Evolutionary conservation across 2,329 filamentous ascomycete species (phyloP), one percentile per base, ranked within the genome.

Genomic region (Talaromyces funiculosus): DNA sequence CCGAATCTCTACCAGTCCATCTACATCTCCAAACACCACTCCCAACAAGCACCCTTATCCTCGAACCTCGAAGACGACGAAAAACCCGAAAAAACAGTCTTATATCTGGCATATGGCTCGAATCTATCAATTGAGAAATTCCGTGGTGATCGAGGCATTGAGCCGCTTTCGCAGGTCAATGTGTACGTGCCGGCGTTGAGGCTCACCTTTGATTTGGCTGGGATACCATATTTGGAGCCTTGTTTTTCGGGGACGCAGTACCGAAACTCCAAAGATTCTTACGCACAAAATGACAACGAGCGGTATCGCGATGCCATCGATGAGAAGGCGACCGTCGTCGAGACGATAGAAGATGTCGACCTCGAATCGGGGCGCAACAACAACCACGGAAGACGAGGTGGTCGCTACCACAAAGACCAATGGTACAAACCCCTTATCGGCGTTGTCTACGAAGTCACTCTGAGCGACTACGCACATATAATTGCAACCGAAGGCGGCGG

Each of bases 361-460:
- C 57, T 53, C 24, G 57, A 59, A 53, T 51, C 59, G 1, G 42
- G 31, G 1, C 24, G 14, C 8, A 6, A 31, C 14, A 29, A 16
- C 4, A 33, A 47, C 1, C 35, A 60, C 16, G 9, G 12, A 45
- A n/a, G n/a, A n/a, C n/a, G n/a, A n/a, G 3, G 12, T 20, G 40
- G 10, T 2, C 51, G 62, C 33, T 82, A 82, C 65, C 78, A 82
- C 67, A 83, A 84, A 67, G 78, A 83, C 57, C 78, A 77, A 58
- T 96, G 91, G 92, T 79, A 86, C 64, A 92, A 92, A 69, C 90
- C 90, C 4, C 82, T 99, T 2, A 84, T 97, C 42, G 94, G 94
- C 24, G 91, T 96, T 16, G 94, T 97, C 3, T 99, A 99, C 77
- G 92, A 97, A 77, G 90, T 97, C 31, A 96, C 92, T 0, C 78